Conservation (phyloP, 2,329 filamentous ascomycete genomes). For the Chrysoporthe deuterocubensis region DNA sequence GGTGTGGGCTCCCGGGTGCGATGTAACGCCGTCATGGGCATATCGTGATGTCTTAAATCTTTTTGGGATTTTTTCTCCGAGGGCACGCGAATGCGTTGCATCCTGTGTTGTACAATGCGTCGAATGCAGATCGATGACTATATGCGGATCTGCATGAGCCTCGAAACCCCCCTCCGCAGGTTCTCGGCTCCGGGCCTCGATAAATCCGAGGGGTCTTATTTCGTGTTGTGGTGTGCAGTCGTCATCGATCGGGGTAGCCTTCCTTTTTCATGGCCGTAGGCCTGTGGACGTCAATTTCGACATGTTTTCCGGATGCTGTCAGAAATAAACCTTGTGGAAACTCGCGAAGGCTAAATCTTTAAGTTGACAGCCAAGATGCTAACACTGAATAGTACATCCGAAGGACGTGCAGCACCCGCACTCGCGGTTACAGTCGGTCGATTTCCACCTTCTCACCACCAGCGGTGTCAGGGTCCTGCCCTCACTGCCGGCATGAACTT, state of each 20-base stretch:
- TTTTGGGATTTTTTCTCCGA: neutral
- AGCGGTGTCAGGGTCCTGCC: neutral
- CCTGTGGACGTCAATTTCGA: too few relatives aligned
- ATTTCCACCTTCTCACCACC: too few relatives aligned
- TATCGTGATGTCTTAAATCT: neutral
- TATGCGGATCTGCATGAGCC: too few relatives aligned
- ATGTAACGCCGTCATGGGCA: neutral
- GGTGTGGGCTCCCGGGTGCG: neutral
- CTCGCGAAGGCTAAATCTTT: neutral
- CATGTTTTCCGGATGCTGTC: too few relatives aligned
- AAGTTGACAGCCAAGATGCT: neutral
- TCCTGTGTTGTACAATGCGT: neutral
- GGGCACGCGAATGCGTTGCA: neutral
- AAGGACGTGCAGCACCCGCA: conserved; percentile 3
- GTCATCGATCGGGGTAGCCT: too few relatives aligned
- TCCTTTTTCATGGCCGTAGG: too few relatives aligned
- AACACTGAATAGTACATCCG: neutral
- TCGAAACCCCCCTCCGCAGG: too few relatives aligned
- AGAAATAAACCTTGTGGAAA: too few relatives aligned
- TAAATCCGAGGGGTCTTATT: too few relatives aligned
- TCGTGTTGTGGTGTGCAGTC: too few relatives aligned
- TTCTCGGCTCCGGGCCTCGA: too few relatives aligned
- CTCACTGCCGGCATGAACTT: neutral
- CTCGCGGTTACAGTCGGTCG: neutral
- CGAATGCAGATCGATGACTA: too few relatives aligned